These are phyloP conservation scores for Dioscorea dumetorum DNA, from an alignment of 106 monocot species.

Conservation along the genomic window DNA sequence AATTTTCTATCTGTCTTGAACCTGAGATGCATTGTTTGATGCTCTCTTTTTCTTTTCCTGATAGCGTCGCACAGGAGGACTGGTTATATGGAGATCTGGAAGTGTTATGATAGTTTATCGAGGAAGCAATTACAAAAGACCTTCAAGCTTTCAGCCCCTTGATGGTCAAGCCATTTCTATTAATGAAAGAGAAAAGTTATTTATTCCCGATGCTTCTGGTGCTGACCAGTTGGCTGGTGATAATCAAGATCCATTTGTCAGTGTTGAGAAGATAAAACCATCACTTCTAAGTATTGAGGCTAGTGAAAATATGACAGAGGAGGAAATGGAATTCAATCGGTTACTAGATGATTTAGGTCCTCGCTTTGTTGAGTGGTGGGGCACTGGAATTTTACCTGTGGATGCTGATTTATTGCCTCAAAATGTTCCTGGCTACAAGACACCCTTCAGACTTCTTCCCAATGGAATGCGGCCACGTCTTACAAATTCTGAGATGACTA, in stretches of 20 bases:
- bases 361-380: conserved; percentile 99
- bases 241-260: conserved; percentile 11
- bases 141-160: conserved; percentile 28
- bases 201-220: conserved; percentile 58
- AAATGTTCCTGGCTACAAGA: conserved; percentile 70
- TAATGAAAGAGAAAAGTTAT: conserved; percentile 32
- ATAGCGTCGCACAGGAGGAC: conserved; percentile 87
- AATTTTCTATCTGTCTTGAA: no score
- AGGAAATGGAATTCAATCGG: conserved; percentile 62
- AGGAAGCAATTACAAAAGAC: conserved; percentile 56
- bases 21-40: no score
- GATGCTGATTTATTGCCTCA: conserved; percentile 94
- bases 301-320: conserved; percentile 59
- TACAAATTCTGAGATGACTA: conserved; percentile 89
- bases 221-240: conserved; percentile 16
- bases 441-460: conserved; percentile 90
- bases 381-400: conserved; percentile 82
- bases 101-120: conserved; percentile 97
- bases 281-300: conserved; percentile 13
- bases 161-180: conserved; percentile 11
- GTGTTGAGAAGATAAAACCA: conserved; percentile 13
- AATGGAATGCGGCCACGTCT: conserved; percentile 80
- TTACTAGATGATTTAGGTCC: conserved; percentile 87
- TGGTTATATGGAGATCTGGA: conserved; percentile 96
- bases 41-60: conserved; percentile 4